Conservation (phyloP, 805 yeast genomes). For the Kluyveromyces aestuarii region DNA sequence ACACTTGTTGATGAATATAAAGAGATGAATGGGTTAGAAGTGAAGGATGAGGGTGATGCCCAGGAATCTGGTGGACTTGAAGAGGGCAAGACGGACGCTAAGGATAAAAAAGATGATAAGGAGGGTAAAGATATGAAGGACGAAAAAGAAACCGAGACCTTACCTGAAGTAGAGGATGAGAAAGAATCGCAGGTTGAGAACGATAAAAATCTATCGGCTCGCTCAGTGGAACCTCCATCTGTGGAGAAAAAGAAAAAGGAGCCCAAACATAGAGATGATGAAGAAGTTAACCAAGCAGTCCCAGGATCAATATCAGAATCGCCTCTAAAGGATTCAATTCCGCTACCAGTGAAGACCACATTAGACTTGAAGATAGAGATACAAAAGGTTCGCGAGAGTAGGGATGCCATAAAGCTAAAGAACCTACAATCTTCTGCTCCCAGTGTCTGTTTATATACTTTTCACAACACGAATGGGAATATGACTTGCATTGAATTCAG, state of each 20-base stretch:
- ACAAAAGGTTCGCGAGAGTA: constrained; percentile 68
- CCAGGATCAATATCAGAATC: constrained; percentile 38
- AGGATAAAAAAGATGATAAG: constrained; percentile 5
- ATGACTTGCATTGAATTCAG: constrained; percentile 83
- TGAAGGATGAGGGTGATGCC: constrained; percentile 9
- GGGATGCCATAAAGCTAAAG: constrained; percentile 62
- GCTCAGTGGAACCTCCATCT: constrained; percentile 4
- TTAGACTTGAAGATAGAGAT: constrained; percentile 75
- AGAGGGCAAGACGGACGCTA: constrained; percentile 1
- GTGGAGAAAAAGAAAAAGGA: constrained; percentile 10
- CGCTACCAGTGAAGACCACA: constrained; percentile 78
- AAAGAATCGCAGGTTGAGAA: constrained; percentile 7
- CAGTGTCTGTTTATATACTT: constrained; percentile 95
- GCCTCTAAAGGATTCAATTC: constrained; percentile 67
- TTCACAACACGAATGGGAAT: constrained; percentile 88
- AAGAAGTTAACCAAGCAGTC: constrained; percentile 18
- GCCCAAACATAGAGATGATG: constrained; percentile 20
- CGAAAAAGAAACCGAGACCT: constrained; percentile 1
- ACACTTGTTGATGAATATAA: constrained; percentile 60
- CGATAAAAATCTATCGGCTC: constrained; percentile 20
- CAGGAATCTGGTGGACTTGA: constrained; percentile 6
- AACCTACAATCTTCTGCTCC: constrained; percentile 75
- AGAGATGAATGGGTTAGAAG: constrained; percentile 42
- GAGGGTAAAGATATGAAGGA: constrained; percentile 2
- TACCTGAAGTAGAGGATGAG: constrained; percentile 5